A percentile compares a stretch with the other conserved stretches of the same genome.
These are phyloP conservation scores for Saussurea involucrata DNA, from an alignment of 129 eudicot species.

Conservation along the genomic window DNA sequence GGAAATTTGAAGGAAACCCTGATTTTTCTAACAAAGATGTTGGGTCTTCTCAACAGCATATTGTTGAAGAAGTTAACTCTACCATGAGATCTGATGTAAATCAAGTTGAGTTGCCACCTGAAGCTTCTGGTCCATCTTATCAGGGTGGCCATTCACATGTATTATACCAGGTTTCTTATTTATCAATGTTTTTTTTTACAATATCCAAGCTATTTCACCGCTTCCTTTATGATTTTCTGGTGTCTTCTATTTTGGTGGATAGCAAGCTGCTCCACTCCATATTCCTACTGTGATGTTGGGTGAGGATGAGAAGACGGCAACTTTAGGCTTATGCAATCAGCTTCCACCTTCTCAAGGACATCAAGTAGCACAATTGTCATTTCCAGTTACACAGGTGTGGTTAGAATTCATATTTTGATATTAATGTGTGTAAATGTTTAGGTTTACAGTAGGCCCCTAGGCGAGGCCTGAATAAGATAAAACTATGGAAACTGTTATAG, in stretches of 20 bases:
- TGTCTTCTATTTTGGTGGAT: slow-evolving; percentile 6
- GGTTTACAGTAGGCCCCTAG: background rate
- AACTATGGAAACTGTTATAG: no score
- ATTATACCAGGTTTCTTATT: slow-evolving; percentile 40
- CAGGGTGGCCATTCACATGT: slow-evolving; percentile 41
- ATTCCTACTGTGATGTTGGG: slow-evolving; percentile 25
- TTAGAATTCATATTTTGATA: background rate
- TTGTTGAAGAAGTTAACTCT: slow-evolving; percentile 36
- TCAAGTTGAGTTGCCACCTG: slow-evolving; percentile 45
- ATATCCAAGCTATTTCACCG: background rate
- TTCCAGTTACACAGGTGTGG: slow-evolving; percentile 37
- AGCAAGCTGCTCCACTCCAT: slow-evolving; percentile 45
- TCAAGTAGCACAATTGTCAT: slow-evolving; percentile 30
- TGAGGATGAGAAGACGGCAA: slow-evolving; percentile 48
- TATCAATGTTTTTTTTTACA: background rate
- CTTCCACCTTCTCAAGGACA: slow-evolving; percentile 47
- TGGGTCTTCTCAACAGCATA: slow-evolving; percentile 31
- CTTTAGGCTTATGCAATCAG: slow-evolving; percentile 42
- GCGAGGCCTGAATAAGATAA: no score
- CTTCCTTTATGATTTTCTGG: background rate
- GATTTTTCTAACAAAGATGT: slow-evolving; percentile 55
- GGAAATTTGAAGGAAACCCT: slow-evolving; percentile 65
- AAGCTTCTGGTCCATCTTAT: slow-evolving; percentile 38
- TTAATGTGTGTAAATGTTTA: background rate
- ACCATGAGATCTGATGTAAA: slow-evolving; percentile 25